Percentiles rank a stretch among this genome's conserved stretches.
phyloP scores from a whole-genome alignment of 352 stramenopile genomes.

The Pelagophyceae sp. region DNA sequence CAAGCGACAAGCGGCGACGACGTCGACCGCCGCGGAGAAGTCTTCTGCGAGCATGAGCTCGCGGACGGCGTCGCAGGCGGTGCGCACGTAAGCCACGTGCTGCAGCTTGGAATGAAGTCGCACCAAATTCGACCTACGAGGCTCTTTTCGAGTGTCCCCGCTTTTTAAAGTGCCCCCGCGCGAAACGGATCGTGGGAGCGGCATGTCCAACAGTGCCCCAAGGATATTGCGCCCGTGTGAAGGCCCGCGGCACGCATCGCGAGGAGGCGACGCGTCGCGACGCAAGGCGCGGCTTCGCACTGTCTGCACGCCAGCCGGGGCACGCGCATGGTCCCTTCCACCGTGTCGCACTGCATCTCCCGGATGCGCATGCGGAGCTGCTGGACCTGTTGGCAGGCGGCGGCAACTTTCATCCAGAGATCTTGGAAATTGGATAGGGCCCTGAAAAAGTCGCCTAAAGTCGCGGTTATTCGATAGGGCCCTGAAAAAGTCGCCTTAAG shows the following conservation, averaged over 20 bases:
- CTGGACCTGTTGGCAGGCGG: background rate
- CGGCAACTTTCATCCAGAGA: background rate
- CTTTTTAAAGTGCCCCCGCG: too few relatives aligned
- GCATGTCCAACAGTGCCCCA: too few relatives aligned
- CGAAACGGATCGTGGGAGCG: too few relatives aligned
- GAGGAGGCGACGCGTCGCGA: too few relatives aligned
- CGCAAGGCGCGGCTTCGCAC: too few relatives aligned
- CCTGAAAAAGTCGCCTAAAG: slow-evolving; percentile 18
- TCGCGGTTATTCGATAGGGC: slow-evolving; percentile 15
- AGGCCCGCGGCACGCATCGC: too few relatives aligned
- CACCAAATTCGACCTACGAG: slow-evolving; percentile 18
- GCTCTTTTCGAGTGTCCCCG: too few relatives aligned
- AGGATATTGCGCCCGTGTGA: too few relatives aligned
- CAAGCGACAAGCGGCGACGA: background rate
- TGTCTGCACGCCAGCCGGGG: slow-evolving; percentile 20
- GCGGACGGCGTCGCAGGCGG: background rate
- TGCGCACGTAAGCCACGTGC: background rate
- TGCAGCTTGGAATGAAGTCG: slow-evolving; percentile 8
- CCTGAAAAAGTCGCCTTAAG: slow-evolving; percentile 18
- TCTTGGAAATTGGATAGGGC: slow-evolving; percentile 19
- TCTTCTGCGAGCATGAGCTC: slow-evolving; percentile 12
- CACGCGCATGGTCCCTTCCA: slow-evolving; percentile 19
- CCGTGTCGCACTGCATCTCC: slow-evolving; percentile 15
- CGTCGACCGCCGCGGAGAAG: background rate
- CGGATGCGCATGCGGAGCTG: background rate